Evolutionary conservation across 495 filamentous ascomycete species (phyloP), one percentile per base, ranked within the genome.

Genomic region (Lasiosphaeris hirsuta): DNA sequence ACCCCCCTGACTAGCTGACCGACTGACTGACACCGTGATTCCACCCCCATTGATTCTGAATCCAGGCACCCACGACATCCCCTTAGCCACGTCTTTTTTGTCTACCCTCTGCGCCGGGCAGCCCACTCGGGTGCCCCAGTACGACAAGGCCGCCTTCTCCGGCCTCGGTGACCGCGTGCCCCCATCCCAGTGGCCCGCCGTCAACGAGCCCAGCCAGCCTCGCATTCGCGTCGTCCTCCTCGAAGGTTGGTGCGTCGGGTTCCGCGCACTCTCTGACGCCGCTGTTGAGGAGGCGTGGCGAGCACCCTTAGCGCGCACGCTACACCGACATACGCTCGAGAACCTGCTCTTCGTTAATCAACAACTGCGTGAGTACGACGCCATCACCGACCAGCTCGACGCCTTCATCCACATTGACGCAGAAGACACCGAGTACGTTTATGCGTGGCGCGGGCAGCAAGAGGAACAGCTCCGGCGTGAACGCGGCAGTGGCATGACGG

Each of bases 221-320:
- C 55, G 56, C 15, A 72, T 89, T 23, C 76, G 85, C 55, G 80
- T 89, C 17, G 77, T 97, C 1, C 82, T 97, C 43, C 86, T 97
- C 54, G 93, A 97, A 67, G 93, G 93, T 13, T 97, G 93, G 93
- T 84, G 89, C 71, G 86, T 96, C 35, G 93, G 92, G 1, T 97
- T 97, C 73, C 82, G 87, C 13, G 63, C 85, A 4, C 78, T 92
- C 50, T 64, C 74, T 52, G 76, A 83, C 10, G 51, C 69, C 1
- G 75, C 74, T n/a, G 57, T 93, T 34, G 74, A 79, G 54, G 63
- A 49, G 14, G 66, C 62, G 43, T 91, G 86, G 84, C 71, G 80
- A 46, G 65, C 60, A 18, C 80, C 84, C 3, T 4, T 14, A 15
- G 15, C 55, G 49, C 70, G 58, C 44, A 82, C 72, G 57, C 72